A percentile compares a stretch with the other conserved stretches of the same genome.
Evolutionary conservation across 2,329 filamentous ascomycete species (phyloP).

Genomic region (Emergomyces africanus): DNA sequence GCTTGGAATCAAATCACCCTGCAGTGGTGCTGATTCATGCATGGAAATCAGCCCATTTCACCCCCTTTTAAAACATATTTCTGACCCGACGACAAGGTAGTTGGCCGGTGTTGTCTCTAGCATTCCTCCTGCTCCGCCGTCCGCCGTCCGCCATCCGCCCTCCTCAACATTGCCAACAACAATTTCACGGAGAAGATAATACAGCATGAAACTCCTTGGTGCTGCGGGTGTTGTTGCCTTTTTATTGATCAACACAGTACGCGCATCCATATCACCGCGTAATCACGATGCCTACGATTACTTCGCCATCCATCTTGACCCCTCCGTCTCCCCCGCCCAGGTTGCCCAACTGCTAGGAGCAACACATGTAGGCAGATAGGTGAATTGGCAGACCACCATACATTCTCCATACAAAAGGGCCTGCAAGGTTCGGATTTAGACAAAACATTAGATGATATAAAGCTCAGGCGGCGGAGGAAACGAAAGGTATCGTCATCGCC

Average conservation of each 20-base stretch:
- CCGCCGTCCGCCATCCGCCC: not conserved
- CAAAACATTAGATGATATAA: constrained; percentile 39
- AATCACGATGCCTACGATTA: constrained; percentile 78
- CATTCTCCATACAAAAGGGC: constrained; percentile 59
- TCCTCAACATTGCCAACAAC: not conserved
- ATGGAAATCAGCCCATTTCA: not conserved
- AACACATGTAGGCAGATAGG: constrained; percentile 70
- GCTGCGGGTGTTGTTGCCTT: constrained; percentile 2
- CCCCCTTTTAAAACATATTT: not conserved
- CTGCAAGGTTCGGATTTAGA: constrained; percentile 41
- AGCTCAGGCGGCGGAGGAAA: constrained; percentile 50
- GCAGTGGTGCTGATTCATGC: not conserved
- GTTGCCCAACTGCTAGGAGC: constrained; percentile 64
- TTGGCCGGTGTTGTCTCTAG: not conserved
- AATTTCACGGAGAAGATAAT: not conserved
- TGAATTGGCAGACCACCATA: constrained; percentile 65
- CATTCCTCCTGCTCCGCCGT: too few relatives aligned
- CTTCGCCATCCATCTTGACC: constrained; percentile 76
- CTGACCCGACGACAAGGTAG: not conserved
- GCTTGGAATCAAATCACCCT: not conserved
- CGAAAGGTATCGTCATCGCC: constrained; percentile 26
- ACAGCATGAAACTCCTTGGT: constrained; percentile 8
- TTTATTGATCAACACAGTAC: constrained; percentile 29
- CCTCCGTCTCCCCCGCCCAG: constrained; percentile 43
- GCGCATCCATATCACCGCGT: constrained; percentile 43